Evolutionary conservation across 2,329 filamentous ascomycete genomes (phyloP).

Genomic region (Cryphonectria naterciae): DNA sequence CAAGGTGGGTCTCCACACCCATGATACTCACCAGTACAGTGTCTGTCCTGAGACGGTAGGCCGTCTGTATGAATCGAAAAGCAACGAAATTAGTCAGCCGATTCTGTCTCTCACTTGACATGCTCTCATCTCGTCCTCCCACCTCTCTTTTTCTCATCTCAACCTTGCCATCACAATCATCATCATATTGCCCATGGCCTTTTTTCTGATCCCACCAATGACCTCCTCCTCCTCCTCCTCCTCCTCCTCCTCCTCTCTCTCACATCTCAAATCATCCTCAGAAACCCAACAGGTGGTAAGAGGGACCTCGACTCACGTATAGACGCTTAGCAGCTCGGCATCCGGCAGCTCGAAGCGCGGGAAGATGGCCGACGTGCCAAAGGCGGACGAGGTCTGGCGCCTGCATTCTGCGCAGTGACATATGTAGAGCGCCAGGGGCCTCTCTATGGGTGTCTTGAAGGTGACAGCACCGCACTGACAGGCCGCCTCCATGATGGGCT

Average conservation of each 20-base stretch:
- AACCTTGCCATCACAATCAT: background rate
- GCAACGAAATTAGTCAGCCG: constrained; percentile 9
- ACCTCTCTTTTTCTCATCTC: background rate
- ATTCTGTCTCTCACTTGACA: background rate
- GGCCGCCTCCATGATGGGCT: constrained; percentile 55
- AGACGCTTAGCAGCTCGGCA: constrained; percentile 54
- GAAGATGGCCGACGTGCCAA: constrained; percentile 72
- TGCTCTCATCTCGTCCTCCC: background rate
- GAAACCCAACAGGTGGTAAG: background rate
- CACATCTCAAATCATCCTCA: background rate
- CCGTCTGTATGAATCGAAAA: constrained; percentile 46
- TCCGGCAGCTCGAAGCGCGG: constrained; percentile 64
- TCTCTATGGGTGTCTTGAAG: constrained; percentile 64
- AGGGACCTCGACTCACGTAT: constrained; percentile 52
- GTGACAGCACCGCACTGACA: constrained; percentile 68
- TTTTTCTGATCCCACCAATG: background rate
- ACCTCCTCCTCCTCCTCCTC: too few relatives aligned
- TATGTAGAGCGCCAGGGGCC: constrained; percentile 69
- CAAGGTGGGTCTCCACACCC: background rate
- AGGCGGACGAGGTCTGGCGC: constrained; percentile 67
- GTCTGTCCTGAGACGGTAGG: constrained; percentile 59
- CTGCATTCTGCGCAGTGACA: constrained; percentile 73
- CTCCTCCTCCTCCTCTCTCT: background rate
- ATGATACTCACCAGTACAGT: constrained; percentile 57
- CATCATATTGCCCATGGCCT: background rate